Conservation (phyloP, 257 asterid genomes). For the Solanum chmielewskii region DNA sequence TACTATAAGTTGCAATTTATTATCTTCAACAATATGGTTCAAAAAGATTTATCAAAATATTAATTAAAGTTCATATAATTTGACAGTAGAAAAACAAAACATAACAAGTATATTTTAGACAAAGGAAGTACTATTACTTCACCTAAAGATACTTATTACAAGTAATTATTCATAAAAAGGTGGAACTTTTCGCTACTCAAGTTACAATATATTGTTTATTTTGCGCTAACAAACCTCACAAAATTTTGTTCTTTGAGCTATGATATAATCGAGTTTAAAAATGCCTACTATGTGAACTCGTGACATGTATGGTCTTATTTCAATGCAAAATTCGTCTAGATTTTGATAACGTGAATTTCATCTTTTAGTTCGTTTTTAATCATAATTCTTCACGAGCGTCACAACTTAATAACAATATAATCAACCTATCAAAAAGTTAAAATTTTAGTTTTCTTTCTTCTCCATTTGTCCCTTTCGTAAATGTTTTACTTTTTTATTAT, state of each 20-base stretch:
- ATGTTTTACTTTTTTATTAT: conserved; percentile 9
- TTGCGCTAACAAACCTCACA: background rate
- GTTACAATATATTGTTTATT: background rate
- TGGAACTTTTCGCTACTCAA: background rate
- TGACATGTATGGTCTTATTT: background rate
- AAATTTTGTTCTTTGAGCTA: background rate
- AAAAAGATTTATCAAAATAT: background rate
- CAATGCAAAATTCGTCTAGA: background rate
- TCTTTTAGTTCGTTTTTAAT: background rate
- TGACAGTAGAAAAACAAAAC: background rate
- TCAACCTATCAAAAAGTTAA: background rate
- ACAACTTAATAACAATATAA: background rate
- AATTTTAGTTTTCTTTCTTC: background rate
- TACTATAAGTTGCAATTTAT: background rate
- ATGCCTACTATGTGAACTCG: background rate
- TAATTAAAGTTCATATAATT: background rate
- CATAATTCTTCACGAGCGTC: background rate
- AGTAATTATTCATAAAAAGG: background rate
- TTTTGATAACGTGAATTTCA: background rate
- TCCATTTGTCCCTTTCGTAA: background rate
- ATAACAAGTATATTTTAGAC: background rate
- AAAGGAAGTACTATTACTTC: background rate
- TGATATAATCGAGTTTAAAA: background rate
- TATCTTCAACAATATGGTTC: background rate
- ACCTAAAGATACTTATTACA: background rate